phyloP scores from a whole-genome alignment of 2,329 filamentous ascomycete genomes.

The Sporothrix curviconia region DNA sequence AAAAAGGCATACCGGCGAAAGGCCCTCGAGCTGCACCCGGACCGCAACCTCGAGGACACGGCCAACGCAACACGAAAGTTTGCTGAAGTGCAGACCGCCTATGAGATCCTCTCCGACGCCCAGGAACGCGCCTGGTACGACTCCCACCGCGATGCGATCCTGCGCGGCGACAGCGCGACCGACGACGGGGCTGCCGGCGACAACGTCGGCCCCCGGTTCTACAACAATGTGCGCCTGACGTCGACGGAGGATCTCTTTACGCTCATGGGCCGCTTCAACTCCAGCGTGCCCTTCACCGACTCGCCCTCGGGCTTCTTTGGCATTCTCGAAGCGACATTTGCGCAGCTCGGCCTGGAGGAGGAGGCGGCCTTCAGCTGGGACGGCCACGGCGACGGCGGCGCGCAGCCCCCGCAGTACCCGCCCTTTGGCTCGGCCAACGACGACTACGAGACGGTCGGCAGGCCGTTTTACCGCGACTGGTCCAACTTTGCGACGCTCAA shows the following conservation, averaged over 20 bases:
- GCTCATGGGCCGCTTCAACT: constrained; percentile 74
- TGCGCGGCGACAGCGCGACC: constrained; percentile 53
- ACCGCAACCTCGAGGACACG: constrained; percentile 82
- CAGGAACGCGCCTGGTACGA: constrained; percentile 98
- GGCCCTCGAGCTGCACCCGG: constrained; percentile 88
- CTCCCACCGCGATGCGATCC: constrained; percentile 79
- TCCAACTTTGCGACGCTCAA: constrained; percentile 75
- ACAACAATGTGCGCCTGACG: constrained; percentile 65
- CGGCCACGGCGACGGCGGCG: constrained; percentile 35
- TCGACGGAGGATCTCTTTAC: constrained; percentile 71
- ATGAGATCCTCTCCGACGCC: constrained; percentile 91
- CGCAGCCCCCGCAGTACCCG: constrained; percentile 58
- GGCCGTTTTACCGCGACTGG: constrained; percentile 77
- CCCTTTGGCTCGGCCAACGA: constrained; percentile 75
- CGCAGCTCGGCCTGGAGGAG: constrained; percentile 75
- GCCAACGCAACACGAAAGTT: constrained; percentile 77
- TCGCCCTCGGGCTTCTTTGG: constrained; percentile 78
- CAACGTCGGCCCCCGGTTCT: constrained; percentile 33
- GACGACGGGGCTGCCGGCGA: constrained; percentile 32
- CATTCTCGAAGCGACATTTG: constrained; percentile 69
- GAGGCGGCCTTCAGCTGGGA: constrained; percentile 65
- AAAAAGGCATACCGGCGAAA: constrained; percentile 89
- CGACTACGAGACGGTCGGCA: constrained; percentile 67
- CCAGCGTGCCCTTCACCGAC: constrained; percentile 72
- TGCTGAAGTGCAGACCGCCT: constrained; percentile 85